phyloP scores from a whole-genome alignment of 139 green algal genomes.

The Chlorella sp. region DNA sequence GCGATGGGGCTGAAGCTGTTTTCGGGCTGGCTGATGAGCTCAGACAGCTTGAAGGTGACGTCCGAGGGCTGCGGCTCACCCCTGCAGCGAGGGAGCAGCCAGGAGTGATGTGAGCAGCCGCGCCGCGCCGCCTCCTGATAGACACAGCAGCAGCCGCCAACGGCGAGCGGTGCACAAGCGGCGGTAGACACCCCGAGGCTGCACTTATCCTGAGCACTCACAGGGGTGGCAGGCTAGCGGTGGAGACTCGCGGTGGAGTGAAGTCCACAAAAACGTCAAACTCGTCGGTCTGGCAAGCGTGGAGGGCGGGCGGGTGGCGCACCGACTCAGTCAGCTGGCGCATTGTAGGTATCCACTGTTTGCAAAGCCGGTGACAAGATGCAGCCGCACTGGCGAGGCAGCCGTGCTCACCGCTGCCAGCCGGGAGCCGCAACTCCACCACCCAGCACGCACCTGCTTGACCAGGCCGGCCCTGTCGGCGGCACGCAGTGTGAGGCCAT shows the following conservation, averaged over 20 bases:
- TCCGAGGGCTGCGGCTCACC: neutral
- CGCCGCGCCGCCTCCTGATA: neutral
- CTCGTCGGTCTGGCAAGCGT: neutral
- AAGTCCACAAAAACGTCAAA: constrained; percentile 35
- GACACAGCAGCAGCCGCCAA: no score
- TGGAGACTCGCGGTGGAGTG: constrained; percentile 8
- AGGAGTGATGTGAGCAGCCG: neutral
- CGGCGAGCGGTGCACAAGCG: neutral
- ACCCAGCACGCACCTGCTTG: neutral
- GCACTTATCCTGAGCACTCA: neutral
- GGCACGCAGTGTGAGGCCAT: constrained; percentile 36
- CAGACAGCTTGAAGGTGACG: constrained; percentile 21
- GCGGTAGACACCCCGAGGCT: neutral
- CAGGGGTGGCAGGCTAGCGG: neutral
- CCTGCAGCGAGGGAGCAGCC: neutral
- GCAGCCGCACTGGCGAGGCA: neutral
- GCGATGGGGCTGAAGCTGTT: neutral
- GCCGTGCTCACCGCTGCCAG: neutral
- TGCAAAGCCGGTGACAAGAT: neutral
- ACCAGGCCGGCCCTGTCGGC: constrained; percentile 32
- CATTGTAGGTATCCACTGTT: no score
- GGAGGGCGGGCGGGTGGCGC: neutral
- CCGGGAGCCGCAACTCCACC: no score
- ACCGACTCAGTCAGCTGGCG: no score
- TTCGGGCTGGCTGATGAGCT: neutral